Evolutionary conservation across 2,329 filamentous ascomycete genomes (phyloP), one percentile per base, ranked within the genome.

Genomic region (Neofusicoccum parvum): DNA sequence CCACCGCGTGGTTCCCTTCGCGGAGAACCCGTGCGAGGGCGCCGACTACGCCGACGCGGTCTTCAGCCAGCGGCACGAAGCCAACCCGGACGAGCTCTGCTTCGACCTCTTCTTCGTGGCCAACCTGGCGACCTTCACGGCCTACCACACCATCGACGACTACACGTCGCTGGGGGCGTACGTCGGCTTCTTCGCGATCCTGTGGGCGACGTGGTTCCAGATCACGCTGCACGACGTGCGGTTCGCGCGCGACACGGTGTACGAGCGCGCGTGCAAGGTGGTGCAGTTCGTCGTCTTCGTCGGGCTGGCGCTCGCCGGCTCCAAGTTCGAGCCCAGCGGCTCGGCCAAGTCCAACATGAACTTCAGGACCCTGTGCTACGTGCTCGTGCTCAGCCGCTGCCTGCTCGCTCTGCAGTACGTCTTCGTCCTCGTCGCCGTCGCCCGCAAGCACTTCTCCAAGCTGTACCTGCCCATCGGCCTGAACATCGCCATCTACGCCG

Each of bases 171-270:
- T 79, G 1, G 66, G 74, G 20, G 75, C 74, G 34, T 79, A 79
- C 66, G 71, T 78, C 56, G 76, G 76, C 12, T 78, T 79, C 69
- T 78, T 78, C 53, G 75, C 73, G 32, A 75, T 79, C 43, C 65
- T 79, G 10, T 79, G 76, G 76, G 73, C 72, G 5, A 72, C 67
- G 10, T 79, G 76, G 76, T 78, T 78, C 65, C 75, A 79, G 64
- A 73, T 78, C 56, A 77, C 75, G 12, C 72, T 79, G 4, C 74
- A 78, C 66, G 76, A 79, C 73, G 76, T 78, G n/a, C 74, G 76
- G 1, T 78, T 78, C 67, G 75, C 76, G 1, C 70, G 76, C 58
- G 76, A 78, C 59, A 75, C 72, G 11, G 69, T 78, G 1, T 79
- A 76, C 64, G 76, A 79, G 70, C 73, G 76, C 7, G 65, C 69